Conservation (phyloP, 441 rosid species). For the Kokia cookei region DNA sequence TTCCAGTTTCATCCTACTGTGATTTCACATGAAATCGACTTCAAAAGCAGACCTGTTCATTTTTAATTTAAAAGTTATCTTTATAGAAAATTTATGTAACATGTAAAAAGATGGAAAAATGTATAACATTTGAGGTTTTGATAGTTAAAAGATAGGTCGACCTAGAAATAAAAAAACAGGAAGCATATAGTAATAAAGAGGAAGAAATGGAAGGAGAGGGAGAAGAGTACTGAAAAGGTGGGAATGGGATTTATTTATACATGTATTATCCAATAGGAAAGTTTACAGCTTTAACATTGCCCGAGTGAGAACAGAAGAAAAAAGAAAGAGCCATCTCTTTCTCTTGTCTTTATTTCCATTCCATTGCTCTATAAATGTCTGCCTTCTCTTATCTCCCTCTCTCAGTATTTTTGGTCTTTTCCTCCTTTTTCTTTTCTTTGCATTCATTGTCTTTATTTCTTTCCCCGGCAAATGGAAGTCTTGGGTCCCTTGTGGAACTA, state of each 20-base stretch:
- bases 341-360: conserved; percentile 24
- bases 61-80: too few species aligned
- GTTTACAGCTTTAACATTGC: conserved; percentile 22
- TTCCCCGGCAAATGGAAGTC: conserved; percentile 49
- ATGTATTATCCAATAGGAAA: conserved; percentile 9
- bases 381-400: conserved; percentile 17
- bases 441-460: neutral
- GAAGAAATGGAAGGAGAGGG: conserved; percentile 17
- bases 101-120: too few species aligned
- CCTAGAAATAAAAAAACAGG: neutral
- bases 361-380: conserved; percentile 37
- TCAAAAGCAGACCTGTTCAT: too few species aligned
- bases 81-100: too few species aligned
- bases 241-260: conserved; percentile 16
- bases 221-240: conserved; percentile 44
- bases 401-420: neutral
- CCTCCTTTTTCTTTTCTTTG: neutral
- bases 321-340: neutral
- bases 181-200: neutral
- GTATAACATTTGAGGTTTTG: too few species aligned
- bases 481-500: conserved; percentile 59
- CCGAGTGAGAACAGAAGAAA: neutral
- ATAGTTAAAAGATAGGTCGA: too few species aligned
- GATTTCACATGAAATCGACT: too few species aligned
- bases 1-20: too few species aligned